Evolutionary conservation across 345 rosid species (phyloP), one percentile per base, ranked within the genome.

Genomic region (Rhodomyrtus tomentosa): DNA sequence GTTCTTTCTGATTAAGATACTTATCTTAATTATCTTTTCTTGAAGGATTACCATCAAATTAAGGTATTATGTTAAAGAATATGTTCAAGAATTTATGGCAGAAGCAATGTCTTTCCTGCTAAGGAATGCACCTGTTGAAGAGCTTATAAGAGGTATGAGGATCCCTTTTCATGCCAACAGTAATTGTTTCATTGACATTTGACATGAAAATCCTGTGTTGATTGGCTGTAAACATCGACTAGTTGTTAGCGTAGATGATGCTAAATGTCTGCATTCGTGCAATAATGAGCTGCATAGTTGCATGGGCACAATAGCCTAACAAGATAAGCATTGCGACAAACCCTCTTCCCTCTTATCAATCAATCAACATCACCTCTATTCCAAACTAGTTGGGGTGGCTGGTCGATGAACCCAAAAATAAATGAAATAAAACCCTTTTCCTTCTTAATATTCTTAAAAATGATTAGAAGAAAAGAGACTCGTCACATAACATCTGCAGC

Each of bases 51-150:
- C 98, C 2, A 48, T 84, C 81, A 92, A 89, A 84, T 89, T 96
- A 89, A 93, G 96, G 88, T 93, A 94, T 90, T 88, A 94, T 83
- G 90, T 92, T 10, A 94, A 92, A 89, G 94, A 86, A 27, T 88
- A 94, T 83, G 86, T 97, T 80, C 94, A 85, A 87, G 94, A 93
- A 79, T 90, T 93, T 84, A 92, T 94, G 95, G 95, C 98, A 84
- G 94, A 88, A 80, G 90, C 96, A 81, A 90, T 91, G 82, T 94
- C 99, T 85, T 94, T 93, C 91, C 88, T 95, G 93, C 92, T 97
- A 88, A 94, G 99, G 91, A 95, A 90, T 87, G 93, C 98, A 82
- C 86, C 90, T 29, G 81, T 86, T 55, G 91, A 90, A 84, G 92
- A 93, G 83, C 93, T 91, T 83, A 88, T 73, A 85, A 88, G 85